Percentiles rank a stretch among this genome's conserved stretches.
Conservation (phyloP, 179 eudicot species). For the Silene vulgaris region DNA sequence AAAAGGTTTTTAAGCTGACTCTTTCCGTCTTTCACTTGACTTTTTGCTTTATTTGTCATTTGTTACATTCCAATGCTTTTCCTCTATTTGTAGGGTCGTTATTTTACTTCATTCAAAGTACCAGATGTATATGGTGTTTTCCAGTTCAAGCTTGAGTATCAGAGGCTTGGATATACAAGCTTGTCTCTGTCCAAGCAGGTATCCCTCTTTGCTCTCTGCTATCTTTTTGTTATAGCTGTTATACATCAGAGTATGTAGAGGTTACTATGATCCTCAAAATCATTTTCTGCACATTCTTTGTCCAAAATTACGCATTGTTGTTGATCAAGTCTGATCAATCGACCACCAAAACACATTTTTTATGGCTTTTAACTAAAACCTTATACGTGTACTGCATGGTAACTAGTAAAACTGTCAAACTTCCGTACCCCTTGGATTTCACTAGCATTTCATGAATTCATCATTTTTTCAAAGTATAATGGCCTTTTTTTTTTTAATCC, state of each 20-base stretch:
- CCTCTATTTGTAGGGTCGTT: conserved; percentile 56
- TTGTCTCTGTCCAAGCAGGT: conserved; percentile 91
- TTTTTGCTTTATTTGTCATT: conserved; percentile 5
- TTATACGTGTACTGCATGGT: too few species aligned
- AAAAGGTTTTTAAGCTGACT: conserved; percentile 48
- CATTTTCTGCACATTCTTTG: background rate
- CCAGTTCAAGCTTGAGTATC: conserved; percentile 91
- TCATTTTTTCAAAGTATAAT: background rate
- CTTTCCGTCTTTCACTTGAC: background rate
- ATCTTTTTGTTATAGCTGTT: background rate
- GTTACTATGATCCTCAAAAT: background rate
- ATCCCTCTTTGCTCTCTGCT: background rate
- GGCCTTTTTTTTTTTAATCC: background rate
- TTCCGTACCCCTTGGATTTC: too few species aligned
- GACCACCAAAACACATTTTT: background rate
- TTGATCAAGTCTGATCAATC: background rate
- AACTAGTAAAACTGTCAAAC: too few species aligned
- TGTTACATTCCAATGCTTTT: conserved; percentile 8
- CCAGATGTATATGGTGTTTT: conserved; percentile 96
- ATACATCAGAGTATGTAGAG: background rate
- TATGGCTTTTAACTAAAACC: too few species aligned
- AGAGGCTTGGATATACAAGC: conserved; percentile 91
- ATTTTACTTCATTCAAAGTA: conserved; percentile 70
- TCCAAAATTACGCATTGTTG: background rate
- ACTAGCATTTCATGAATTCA: background rate